phyloP scores from a whole-genome alignment of 2,329 filamentous ascomycete genomes.

The Nannizzia gypsea region DNA sequence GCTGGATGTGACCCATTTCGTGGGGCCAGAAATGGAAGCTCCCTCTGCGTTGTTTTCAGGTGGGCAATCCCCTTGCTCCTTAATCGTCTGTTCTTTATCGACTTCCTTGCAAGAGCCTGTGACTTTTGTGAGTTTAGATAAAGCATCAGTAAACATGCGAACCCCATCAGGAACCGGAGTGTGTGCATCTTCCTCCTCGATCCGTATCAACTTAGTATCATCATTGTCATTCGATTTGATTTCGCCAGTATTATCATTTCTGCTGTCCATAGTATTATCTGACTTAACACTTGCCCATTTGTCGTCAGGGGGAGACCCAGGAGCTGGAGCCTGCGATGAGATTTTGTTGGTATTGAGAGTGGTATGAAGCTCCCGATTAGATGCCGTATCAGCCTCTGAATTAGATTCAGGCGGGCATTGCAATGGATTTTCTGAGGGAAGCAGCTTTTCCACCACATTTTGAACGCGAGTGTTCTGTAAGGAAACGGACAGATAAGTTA shows the following conservation, averaged over 20 bases:
- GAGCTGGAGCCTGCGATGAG: not conserved
- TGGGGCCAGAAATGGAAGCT: not conserved
- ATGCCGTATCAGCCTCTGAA: not conserved
- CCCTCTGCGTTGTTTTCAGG: not conserved
- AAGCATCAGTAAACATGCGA: slow-evolving; percentile 10
- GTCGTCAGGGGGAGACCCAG: slow-evolving; percentile 9
- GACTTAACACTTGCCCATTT: slow-evolving; percentile 11
- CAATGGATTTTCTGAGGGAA: slow-evolving; percentile 14
- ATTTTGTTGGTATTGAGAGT: slow-evolving; percentile 8
- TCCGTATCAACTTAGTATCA: not conserved
- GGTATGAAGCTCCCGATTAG: not conserved
- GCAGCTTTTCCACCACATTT: slow-evolving; percentile 4
- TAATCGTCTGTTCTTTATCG: not conserved
- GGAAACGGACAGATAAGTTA: not conserved
- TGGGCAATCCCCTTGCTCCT: not conserved
- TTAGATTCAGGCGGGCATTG: slow-evolving; percentile 9
- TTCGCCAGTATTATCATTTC: not conserved
- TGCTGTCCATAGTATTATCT: not conserved
- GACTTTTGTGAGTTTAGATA: slow-evolving; percentile 1
- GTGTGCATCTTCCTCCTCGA: not conserved
- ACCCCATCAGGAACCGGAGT: slow-evolving; percentile 1
- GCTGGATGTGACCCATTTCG: not conserved
- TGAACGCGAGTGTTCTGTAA: not conserved
- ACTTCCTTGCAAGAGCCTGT: not conserved
- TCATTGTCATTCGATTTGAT: not conserved